phyloP scores from a whole-genome alignment of 208 protist species.

The Phytomonas francai region DNA sequence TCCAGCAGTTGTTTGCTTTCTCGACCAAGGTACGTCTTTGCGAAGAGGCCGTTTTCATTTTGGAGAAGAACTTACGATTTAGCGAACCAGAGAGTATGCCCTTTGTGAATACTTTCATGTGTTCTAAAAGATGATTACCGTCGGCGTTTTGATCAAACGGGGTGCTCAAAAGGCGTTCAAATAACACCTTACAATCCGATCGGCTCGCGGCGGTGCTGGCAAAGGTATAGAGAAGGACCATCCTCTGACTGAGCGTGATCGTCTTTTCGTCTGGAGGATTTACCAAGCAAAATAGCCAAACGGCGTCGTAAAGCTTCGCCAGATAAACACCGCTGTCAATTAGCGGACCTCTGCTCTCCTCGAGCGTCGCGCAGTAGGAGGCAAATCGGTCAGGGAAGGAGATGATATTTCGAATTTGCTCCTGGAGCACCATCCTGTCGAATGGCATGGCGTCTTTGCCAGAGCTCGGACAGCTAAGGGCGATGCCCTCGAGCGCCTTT shows the following conservation, averaged over 20 bases:
- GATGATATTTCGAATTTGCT: conserved; percentile 14
- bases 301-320: conserved; percentile 20
- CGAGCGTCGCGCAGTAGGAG: conserved; percentile 6
- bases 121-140: neutral
- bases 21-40: neutral
- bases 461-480: neutral
- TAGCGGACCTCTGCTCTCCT: conserved; percentile 1
- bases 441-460: neutral
- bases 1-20: neutral
- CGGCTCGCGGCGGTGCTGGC: neutral
- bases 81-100: neutral
- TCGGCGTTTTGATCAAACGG: neutral
- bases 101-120: neutral
- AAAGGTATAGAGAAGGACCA: neutral
- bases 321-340: conserved; percentile 15
- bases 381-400: conserved; percentile 27
- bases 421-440: neutral
- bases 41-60: neutral
- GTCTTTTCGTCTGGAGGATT: neutral
- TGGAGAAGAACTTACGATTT: neutral
- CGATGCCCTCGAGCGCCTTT: neutral
- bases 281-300: conserved; percentile 16
- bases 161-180: neutral
- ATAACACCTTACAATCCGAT: neutral
- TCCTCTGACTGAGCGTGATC: neutral